Base-by-base conservation (phyloP, 441 rosid species). In the Pelargonium myrrhifolium region DNA sequence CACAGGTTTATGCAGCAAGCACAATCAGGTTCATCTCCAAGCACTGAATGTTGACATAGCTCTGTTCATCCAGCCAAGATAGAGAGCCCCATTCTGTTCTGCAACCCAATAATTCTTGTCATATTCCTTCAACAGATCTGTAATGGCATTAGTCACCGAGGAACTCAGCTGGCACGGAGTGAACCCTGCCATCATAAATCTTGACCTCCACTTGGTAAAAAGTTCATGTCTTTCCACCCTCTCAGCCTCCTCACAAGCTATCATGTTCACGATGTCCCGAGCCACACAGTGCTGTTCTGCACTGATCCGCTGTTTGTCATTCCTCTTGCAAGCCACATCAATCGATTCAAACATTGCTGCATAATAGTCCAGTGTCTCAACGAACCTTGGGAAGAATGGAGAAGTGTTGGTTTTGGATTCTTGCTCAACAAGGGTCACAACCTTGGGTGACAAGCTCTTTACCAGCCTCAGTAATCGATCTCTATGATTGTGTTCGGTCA, bases 211-310 rank as follows among this genome's bases (percentile, higher is more conserved):
- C 71, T 87, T 87, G 18, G 84, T 85, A 4, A 82, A 74, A 43
- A 80, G 84, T 75, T 87, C 93, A 2, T 87, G 93, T 28, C 93
- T 74, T 74, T 87, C 93, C 35, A 85, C 93, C 75, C 93, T 81
- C 58, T 87, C 93, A 6, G 64, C 69, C 0, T 73, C 85, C 77
- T 87, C 93, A 8, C 90, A 87, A 64, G 90, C 90, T 21, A 87
- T 81, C 93, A 87, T 84, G 68, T 85, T 87, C 63, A 87, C 90
- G 18, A 87, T 87, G 80, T 87, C 93, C 37, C 93, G 83, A 45
- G 93, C 93, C 63, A 87, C 84, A 35, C 93, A 87, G 66, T 87
- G 83, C 81, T 84, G 90, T 80, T 87, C 93, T 1, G 93, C 90
- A 9, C 68, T 85, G 73, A 87, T 84, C 69, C 93, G 77, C 75